Conservation (phyloP, 169 alveolate genomes). For the Eimeria acervulina region DNA sequence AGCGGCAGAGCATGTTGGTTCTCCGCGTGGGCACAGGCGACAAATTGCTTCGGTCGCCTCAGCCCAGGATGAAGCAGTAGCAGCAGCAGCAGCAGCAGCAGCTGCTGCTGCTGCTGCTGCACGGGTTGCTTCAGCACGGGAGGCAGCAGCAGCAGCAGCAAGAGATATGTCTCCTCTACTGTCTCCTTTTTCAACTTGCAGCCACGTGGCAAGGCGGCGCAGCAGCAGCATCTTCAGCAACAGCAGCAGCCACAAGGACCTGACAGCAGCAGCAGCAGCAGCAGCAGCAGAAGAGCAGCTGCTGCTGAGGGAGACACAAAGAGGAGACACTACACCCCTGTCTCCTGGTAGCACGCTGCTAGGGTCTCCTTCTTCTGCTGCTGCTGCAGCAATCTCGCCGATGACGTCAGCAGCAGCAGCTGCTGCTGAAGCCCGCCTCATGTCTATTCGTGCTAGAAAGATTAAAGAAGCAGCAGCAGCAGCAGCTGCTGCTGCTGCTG, state of each 20-base stretch:
- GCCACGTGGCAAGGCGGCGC: background rate
- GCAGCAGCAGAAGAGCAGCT: background rate
- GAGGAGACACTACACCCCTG: background rate
- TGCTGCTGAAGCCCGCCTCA: slow-evolving; percentile 12
- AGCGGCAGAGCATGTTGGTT: too few relatives aligned
- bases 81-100: background rate
- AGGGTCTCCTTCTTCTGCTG: too few relatives aligned
- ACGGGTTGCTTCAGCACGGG: too few relatives aligned
- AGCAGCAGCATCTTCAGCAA: background rate
- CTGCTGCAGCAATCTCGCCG: background rate
- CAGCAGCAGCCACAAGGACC: too few relatives aligned
- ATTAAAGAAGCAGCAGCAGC: background rate
- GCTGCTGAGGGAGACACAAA: background rate
- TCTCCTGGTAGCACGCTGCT: background rate
- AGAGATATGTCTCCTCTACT: too few relatives aligned
- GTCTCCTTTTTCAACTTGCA: too few relatives aligned
- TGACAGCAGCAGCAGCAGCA: slow-evolving; percentile 51
- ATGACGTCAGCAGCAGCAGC: background rate
- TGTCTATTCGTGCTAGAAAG: background rate
- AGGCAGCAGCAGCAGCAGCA: background rate
- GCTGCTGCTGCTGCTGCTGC: too few relatives aligned
- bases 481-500: slow-evolving; percentile 29
- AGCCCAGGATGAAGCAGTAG: background rate
- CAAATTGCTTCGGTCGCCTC: background rate
- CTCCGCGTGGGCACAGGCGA: too few relatives aligned